Evolutionary conservation across 2,329 filamentous ascomycete genomes (phyloP), one percentile per base, ranked within the genome.

Genomic region (Talaromyces sp.): DNA sequence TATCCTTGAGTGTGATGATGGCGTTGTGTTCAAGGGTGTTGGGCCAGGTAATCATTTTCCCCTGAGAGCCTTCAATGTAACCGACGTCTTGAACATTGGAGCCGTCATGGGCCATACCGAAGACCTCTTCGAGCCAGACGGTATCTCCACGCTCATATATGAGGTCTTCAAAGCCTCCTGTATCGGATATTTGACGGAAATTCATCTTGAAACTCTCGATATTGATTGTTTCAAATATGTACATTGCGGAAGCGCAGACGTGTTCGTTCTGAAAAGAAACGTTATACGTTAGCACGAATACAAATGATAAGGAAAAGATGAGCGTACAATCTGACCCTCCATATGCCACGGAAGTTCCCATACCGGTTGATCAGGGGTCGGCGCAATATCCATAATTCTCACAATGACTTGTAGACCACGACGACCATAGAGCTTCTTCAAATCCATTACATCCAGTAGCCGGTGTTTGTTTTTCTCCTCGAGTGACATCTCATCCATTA

Each of bases 161-260:
- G 36, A 73, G 60, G n/a, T 61, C 71, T 53, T 56, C 72, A 69
- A 53, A 61, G 15, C 45, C 75, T 64, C 58, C 60, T 2, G n/a
- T 50, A 25, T 70, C 65, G 19, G 75, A 65, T 0, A 64, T 59
- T 15, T 79, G 80, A 8, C 77, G 79, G 65, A 87, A 85, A 3
- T 72, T 70, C 5, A 88, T 74, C 4, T 64, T 65, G 48, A 75
- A 77, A 1, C 80, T 74, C 0, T 80, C 80, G 53, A 87, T 80
- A 67, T 89, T 89, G 0, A 84, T 78, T 46, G 68, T 73, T 60
- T 85, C 81, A 63, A 83, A 83, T 67, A 85, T 85, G 69, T 84
- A 85, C 17, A 88, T 72, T 0, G 84, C 81, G 0, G 84, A 84
- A 0, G 84, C 84, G 62, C 79, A 80, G 37, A 89, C 86, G 61